phyloP scores from a whole-genome alignment of 78 protist species.

The Dictyostelium intermedium region DNA sequence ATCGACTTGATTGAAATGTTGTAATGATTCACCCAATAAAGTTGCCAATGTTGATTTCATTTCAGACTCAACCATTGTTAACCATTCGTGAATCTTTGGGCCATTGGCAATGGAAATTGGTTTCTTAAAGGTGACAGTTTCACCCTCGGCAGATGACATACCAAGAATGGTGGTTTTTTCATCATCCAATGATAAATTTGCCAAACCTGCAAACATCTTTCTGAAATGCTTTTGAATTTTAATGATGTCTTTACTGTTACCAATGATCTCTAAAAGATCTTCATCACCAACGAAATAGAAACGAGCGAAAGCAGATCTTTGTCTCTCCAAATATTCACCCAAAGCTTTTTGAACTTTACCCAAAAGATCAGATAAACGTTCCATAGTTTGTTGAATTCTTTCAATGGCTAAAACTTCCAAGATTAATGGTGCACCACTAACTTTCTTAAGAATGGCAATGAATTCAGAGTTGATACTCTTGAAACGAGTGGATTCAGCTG shows the following conservation, averaged over 20 bases:
- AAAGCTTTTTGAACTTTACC: slow-evolving; percentile 96
- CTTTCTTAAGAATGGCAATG: slow-evolving; percentile 88
- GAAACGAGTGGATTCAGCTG: slow-evolving; percentile 91
- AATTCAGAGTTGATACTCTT: slow-evolving; percentile 90
- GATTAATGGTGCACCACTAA: slow-evolving; percentile 71
- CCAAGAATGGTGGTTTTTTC: slow-evolving; percentile 74
- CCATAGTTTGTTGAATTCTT: slow-evolving; percentile 85
- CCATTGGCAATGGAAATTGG: slow-evolving; percentile 76
- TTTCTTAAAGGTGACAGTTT: slow-evolving; percentile 84
- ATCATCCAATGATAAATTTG: slow-evolving; percentile 71
- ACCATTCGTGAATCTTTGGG: slow-evolving; percentile 92
- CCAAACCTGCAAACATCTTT: slow-evolving; percentile 98
- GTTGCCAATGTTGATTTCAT: slow-evolving; percentile 89
- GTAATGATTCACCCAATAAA: slow-evolving; percentile 52
- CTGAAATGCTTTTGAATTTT: slow-evolving; percentile 94
- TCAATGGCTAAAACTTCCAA: slow-evolving; percentile 90
- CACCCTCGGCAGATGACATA: slow-evolving; percentile 91
- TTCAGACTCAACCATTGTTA: slow-evolving; percentile 83
- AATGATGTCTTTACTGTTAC: slow-evolving; percentile 89
- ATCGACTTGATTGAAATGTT: not conserved
- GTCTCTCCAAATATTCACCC: slow-evolving; percentile 97
- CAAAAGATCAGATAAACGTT: slow-evolving; percentile 88
- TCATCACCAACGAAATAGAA: slow-evolving; percentile 99
- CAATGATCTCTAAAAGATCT: slow-evolving; percentile 99
- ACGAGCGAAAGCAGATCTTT: slow-evolving; percentile 96